Percentiles rank a stretch among this genome's conserved stretches.
phyloP scores from a whole-genome alignment of 208 protist genomes.

The Porcisia hertigi region DNA sequence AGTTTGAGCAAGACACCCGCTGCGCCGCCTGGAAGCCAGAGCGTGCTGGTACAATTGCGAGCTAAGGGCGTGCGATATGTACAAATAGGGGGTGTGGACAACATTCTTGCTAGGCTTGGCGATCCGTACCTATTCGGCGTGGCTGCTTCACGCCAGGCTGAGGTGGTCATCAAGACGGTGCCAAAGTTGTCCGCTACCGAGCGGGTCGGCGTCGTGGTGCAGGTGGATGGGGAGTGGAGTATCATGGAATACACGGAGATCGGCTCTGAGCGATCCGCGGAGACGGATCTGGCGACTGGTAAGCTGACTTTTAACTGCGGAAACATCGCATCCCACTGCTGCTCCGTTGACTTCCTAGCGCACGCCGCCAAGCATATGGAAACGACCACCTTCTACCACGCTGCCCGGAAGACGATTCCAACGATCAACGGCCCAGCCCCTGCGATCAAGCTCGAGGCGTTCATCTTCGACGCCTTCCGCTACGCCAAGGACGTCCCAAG shows the following conservation, averaged over 20 bases:
- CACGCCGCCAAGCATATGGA: constrained; percentile 54
- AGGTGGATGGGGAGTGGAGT: constrained; percentile 69
- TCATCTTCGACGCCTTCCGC: constrained; percentile 98
- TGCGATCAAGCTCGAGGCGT: constrained; percentile 97
- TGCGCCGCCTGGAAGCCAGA: not conserved
- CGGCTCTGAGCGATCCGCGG: constrained; percentile 55
- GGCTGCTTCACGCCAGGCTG: constrained; percentile 40
- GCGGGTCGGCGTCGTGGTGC: constrained; percentile 96
- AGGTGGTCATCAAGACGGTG: constrained; percentile 94
- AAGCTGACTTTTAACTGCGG: constrained; percentile 92
- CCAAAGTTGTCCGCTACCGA: constrained; percentile 86
- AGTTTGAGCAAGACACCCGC: constrained; percentile 27
- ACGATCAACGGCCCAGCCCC: constrained; percentile 50
- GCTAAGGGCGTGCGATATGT: constrained; percentile 89
- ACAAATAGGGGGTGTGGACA: constrained; percentile 97
- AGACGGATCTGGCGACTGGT: constrained; percentile 63
- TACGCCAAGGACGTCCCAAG: constrained; percentile 48
- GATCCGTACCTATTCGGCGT: constrained; percentile 97
- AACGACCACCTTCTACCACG: constrained; percentile 84
- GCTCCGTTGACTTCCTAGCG: constrained; percentile 78
- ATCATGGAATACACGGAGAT: constrained; percentile 99
- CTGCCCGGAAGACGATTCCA: constrained; percentile 96
- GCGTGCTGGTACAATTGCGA: constrained; percentile 82
- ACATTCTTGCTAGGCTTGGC: constrained; percentile 93
- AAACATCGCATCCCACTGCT: constrained; percentile 98